phyloP scores from a whole-genome alignment of 805 yeast genomes.

The Ogataea paraovalis region DNA sequence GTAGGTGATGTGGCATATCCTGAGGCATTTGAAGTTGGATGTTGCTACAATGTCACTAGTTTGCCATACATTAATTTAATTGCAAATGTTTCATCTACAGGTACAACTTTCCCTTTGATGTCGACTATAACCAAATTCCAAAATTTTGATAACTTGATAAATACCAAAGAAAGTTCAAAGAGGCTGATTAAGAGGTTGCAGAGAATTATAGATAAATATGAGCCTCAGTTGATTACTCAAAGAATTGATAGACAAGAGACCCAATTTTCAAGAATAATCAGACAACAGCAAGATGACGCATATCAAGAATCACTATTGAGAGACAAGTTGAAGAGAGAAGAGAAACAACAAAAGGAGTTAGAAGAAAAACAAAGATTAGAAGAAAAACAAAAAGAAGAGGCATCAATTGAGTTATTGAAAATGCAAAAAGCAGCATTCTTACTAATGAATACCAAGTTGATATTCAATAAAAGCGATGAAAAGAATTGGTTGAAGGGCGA shows the following conservation, averaged over 20 bases:
- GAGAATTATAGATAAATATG: constrained; percentile 48
- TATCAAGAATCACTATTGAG: constrained; percentile 55
- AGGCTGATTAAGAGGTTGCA: constrained; percentile 35
- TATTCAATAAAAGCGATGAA: constrained; percentile 4
- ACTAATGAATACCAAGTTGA: background rate
- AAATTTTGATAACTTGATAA: constrained; percentile 21
- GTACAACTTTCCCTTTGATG: constrained; percentile 44
- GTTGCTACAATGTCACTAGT: constrained; percentile 45
- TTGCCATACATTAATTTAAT: constrained; percentile 53
- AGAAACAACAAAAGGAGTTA: constrained; percentile 32
- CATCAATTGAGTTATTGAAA: constrained; percentile 3
- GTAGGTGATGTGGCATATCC: constrained; percentile 60
- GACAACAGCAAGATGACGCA: constrained; percentile 64
- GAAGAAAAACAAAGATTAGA: constrained; percentile 21
- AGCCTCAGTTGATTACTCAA: constrained; percentile 57
- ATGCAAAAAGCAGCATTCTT: constrained; percentile 1
- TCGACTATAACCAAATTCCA: constrained; percentile 44
- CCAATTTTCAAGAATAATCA: constrained; percentile 51
- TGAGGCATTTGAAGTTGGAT: constrained; percentile 65
- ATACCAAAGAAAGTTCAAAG: constrained; percentile 15
- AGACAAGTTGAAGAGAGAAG: constrained; percentile 52
- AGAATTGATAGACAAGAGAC: constrained; percentile 58
- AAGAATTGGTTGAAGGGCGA: constrained; percentile 26
- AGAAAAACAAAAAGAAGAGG: constrained; percentile 15
- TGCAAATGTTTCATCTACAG: constrained; percentile 54